Conservation (phyloP, 345 rosid species). For the Rhizophora mangle region DNA sequence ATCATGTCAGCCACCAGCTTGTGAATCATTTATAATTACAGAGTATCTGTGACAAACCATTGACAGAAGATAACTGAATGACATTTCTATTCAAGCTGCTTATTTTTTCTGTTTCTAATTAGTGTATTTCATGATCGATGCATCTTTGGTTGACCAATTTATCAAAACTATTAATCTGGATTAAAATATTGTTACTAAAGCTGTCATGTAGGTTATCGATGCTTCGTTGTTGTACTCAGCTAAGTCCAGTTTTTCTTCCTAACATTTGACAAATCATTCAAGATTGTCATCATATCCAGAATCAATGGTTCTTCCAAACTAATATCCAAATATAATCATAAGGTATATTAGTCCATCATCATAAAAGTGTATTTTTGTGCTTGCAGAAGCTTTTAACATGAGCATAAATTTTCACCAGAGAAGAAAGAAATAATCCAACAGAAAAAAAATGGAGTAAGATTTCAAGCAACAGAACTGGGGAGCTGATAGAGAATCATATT, state of each 20-base stretch:
- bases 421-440: background rate
- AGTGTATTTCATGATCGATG: background rate
- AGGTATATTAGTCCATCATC: conserved; percentile 9
- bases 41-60: background rate
- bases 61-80: conserved; percentile 6
- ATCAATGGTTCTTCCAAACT: background rate
- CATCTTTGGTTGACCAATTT: background rate
- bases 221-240: background rate
- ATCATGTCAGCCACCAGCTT: no score
- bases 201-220: background rate
- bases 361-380: background rate
- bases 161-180: background rate
- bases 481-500: background rate
- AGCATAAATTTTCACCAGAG: conserved; percentile 4
- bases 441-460: background rate
- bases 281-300: conserved; percentile 1
- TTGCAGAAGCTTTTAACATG: conserved; percentile 8
- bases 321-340: background rate
- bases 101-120: conserved; percentile 4
- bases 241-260: background rate
- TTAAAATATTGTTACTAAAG: background rate
- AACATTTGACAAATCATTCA: background rate
- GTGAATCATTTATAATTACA: background rate
- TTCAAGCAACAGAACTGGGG: background rate
- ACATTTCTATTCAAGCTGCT: background rate